Percentiles rank a stretch among this genome's conserved stretches.
These are phyloP conservation scores for Paecilomyces dactylethromorphus DNA, from an alignment of 2,329 filamentous ascomycete species.

Conservation along the genomic window DNA sequence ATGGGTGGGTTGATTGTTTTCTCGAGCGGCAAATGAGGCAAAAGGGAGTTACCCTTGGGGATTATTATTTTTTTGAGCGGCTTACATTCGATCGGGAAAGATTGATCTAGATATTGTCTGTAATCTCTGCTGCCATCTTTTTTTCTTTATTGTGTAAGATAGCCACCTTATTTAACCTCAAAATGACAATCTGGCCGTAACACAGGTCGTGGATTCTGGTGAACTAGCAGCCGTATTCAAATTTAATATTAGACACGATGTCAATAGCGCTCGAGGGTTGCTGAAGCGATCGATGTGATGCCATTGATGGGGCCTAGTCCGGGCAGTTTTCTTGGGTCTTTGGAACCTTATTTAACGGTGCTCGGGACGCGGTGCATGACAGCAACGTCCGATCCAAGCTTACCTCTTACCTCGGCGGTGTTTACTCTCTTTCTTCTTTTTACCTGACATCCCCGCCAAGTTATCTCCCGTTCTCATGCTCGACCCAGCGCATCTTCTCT, in stretches of 20 bases:
- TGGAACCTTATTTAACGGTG: background rate
- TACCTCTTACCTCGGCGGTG: background rate
- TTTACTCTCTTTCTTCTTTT: background rate
- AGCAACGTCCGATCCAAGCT: background rate
- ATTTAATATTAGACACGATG: background rate
- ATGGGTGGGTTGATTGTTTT: background rate
- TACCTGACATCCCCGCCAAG: background rate
- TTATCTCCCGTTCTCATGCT: constrained; percentile 21
- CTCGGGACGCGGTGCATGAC: background rate
- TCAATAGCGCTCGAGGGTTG: background rate
- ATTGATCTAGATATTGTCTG: background rate
- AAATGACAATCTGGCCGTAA: background rate
- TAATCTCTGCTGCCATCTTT: background rate
- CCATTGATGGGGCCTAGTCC: background rate
- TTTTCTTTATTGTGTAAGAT: background rate
- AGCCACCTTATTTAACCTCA: background rate
- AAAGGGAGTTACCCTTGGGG: background rate
- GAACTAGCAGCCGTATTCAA: background rate
- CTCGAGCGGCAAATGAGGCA: background rate
- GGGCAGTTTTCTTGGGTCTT: background rate
- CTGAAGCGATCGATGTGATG: background rate
- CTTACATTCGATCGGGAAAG: background rate
- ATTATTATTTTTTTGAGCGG: background rate
- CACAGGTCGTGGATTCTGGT: background rate
- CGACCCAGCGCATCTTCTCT: constrained; percentile 17